A percentile compares a stretch with the other conserved stretches of the same genome.
phyloP scores from a whole-genome alignment of 495 filamentous ascomycete genomes.

The Podospora didyma region DNA sequence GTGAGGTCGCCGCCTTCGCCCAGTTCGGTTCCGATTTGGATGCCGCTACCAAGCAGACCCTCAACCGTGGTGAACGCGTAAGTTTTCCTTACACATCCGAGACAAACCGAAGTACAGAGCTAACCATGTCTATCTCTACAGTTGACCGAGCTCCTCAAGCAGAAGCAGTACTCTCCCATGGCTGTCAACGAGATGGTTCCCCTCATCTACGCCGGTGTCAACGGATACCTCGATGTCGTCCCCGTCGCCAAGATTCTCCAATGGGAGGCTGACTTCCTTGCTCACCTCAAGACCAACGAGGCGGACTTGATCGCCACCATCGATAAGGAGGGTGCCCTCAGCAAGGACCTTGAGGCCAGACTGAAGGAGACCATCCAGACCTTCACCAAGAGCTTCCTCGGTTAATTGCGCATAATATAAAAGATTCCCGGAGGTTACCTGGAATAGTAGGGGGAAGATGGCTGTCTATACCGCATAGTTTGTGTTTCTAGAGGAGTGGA shows the following conservation, averaged over 20 bases:
- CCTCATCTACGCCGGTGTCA: conserved; percentile 98
- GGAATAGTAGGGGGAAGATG: conserved; percentile 22
- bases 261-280: conserved; percentile 92
- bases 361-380: conserved; percentile 70
- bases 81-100: conserved; percentile 25
- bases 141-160: conserved; percentile 96
- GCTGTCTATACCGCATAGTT: conserved; percentile 50
- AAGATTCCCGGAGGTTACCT: conserved; percentile 16
- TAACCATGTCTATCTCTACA: conserved; percentile 36
- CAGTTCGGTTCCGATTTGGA: conserved; percentile 99
- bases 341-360: conserved; percentile 88
- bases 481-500: conserved; percentile 43
- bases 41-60: conserved; percentile 97
- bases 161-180: conserved; percentile 99
- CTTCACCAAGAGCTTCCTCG: conserved; percentile 92
- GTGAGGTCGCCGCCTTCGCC: conserved; percentile 99
- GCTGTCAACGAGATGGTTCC: conserved; percentile 99
- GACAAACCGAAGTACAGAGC: conserved; percentile 11
- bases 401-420: conserved; percentile 39
- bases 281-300: conserved; percentile 87
- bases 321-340: conserved; percentile 91
- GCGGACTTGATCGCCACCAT: conserved; percentile 78
- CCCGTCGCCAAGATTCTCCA: conserved; percentile 81
- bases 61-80: conserved; percentile 97
- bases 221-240: conserved; percentile 84